These are phyloP conservation scores for Chernovozyma sophiae-reginae DNA, from an alignment of 1,139 yeast genomes.

Conservation along the genomic window DNA sequence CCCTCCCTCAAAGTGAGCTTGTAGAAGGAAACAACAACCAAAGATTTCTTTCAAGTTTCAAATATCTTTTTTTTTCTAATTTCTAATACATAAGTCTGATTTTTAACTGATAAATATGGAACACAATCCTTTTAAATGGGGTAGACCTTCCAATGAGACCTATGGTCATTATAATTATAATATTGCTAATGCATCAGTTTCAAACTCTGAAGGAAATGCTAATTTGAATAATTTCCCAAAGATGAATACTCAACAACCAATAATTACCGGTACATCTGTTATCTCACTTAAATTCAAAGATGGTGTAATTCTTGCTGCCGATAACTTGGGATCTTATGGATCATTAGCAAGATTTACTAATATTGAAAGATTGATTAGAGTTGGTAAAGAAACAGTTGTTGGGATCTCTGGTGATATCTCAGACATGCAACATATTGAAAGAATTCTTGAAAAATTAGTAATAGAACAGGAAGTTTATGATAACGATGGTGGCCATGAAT, in stretches of 20 bases:
- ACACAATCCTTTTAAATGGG: conserved; percentile 95
- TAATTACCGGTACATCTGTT: conserved; percentile 95
- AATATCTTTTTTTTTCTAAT: no score
- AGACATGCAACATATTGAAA: conserved; percentile 81
- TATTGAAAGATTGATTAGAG: conserved; percentile 77
- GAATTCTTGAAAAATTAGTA: conserved; percentile 73
- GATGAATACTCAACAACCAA: conserved; percentile 89
- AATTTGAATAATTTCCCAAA: conserved; percentile 48
- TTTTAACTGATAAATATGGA: no score
- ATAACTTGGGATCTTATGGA: conserved; percentile 89
- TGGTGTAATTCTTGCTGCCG: conserved; percentile 94
- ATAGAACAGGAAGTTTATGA: conserved; percentile 73
- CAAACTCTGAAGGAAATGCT: conserved; percentile 17
- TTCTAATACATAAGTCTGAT: no score
- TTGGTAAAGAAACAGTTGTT: conserved; percentile 82
- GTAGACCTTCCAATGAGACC: conserved; percentile 78
- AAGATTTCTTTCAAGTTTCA: no score
- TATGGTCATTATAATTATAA: conserved; percentile 76
- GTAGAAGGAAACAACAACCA: no score
- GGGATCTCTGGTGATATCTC: conserved; percentile 95
- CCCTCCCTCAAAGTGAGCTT: no score
- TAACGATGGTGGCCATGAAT: conserved; percentile 64
- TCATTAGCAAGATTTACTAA: conserved; percentile 84
- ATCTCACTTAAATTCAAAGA: conserved; percentile 84
- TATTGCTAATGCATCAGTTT: conserved; percentile 69